A percentile compares a stretch with the other conserved stretches of the same genome.
Conservation (phyloP, 805 yeast species). For the Saturnispora diversa region DNA sequence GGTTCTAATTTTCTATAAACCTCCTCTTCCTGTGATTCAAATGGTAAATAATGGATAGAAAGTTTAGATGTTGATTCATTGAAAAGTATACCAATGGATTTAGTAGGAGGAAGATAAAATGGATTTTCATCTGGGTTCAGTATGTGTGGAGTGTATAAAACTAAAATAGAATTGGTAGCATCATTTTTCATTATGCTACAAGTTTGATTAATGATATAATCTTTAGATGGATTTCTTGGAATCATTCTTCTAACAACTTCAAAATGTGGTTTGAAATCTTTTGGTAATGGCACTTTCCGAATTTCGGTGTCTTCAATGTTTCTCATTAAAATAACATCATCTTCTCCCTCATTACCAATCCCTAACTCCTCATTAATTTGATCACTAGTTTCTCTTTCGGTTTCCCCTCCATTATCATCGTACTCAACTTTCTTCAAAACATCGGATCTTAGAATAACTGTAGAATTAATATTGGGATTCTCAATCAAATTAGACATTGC, state of each 20-base stretch:
- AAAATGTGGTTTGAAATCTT: slow-evolving; percentile 30
- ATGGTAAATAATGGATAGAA: slow-evolving; percentile 73
- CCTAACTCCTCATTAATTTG: slow-evolving; percentile 27
- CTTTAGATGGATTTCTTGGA: slow-evolving; percentile 89
- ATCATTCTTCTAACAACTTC: slow-evolving; percentile 74
- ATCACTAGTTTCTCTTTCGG: slow-evolving; percentile 26
- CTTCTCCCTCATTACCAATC: slow-evolving; percentile 14
- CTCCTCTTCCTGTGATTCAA: slow-evolving; percentile 27
- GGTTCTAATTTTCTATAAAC: slow-evolving; percentile 31
- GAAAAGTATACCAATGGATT: slow-evolving; percentile 65
- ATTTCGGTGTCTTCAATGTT: slow-evolving; percentile 37
- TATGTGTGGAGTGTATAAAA: slow-evolving; percentile 76
- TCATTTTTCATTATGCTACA: slow-evolving; percentile 45
- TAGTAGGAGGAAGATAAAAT: slow-evolving; percentile 80
- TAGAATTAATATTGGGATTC: slow-evolving; percentile 86
- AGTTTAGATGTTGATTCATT: slow-evolving; percentile 33
- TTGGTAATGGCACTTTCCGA: slow-evolving; percentile 28
- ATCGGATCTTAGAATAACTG: slow-evolving; percentile 85
- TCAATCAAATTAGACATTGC: slow-evolving; percentile 76
- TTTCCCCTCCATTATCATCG: slow-evolving; percentile 21
- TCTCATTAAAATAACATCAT: slow-evolving; percentile 20
- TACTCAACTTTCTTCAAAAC: slow-evolving; percentile 47
- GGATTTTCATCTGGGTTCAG: slow-evolving; percentile 55
- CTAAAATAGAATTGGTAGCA: slow-evolving; percentile 38
- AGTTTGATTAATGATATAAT: slow-evolving; percentile 75